phyloP scores from a whole-genome alignment of 306 rosid genomes.

The Gillenia trifoliata region DNA sequence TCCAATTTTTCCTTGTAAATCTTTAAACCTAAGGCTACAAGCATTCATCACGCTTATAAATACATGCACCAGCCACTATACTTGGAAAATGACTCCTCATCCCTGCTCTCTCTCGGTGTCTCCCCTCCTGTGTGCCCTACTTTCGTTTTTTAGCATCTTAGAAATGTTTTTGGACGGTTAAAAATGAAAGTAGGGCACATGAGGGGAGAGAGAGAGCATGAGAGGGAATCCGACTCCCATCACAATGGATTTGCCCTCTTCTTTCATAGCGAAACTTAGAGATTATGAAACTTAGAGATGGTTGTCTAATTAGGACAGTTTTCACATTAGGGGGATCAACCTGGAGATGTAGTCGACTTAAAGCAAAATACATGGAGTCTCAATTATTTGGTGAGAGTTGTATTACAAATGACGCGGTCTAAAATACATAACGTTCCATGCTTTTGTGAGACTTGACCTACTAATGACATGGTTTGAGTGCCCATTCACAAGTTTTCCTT shows the following conservation, averaged over 20 bases:
- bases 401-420: not conserved
- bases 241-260: not conserved
- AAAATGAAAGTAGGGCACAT: not conserved
- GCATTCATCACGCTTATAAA: slow-evolving; percentile 5
- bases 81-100: slow-evolving; percentile 7
- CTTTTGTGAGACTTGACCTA: not conserved
- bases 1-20: not conserved
- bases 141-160: not conserved
- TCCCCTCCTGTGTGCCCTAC: not conserved
- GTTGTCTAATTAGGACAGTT: too few relatives aligned
- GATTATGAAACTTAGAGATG: not conserved
- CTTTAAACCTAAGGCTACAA: not conserved
- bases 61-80: not conserved
- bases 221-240: not conserved
- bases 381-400: not conserved
- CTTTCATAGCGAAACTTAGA: not conserved
- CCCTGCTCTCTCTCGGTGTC: not conserved
- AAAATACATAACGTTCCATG: not conserved
- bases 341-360: too few relatives aligned
- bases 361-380: not conserved
- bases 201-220: not conserved
- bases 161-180: too few relatives aligned
- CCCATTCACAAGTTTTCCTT: not conserved
- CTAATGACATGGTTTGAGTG: not conserved
- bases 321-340: not conserved